phyloP scores from a whole-genome alignment of 2,329 filamentous ascomycete species.

The Ophiobolus disseminans region DNA sequence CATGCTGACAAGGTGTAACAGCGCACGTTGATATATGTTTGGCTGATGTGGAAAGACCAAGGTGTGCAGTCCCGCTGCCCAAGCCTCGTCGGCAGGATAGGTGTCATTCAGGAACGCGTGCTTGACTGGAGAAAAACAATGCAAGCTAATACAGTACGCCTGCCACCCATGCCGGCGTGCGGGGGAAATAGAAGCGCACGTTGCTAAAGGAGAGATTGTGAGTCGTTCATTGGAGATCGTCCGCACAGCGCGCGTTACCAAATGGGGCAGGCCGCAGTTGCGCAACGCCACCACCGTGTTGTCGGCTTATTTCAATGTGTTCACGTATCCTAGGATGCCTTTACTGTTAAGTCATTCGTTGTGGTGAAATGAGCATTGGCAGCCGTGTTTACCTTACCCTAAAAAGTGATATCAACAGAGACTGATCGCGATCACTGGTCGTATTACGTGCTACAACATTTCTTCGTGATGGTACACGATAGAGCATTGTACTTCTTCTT shows the following conservation, averaged over 20 bases:
- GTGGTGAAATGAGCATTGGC: too few relatives aligned
- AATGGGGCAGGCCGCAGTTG: conserved; percentile 14
- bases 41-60: conserved; percentile 9
- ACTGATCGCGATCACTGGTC: neutral
- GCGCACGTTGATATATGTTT: conserved; percentile 27
- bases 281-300: neutral
- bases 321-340: too few relatives aligned
- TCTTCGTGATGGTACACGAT: too few relatives aligned
- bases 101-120: conserved; percentile 15
- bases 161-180: conserved; percentile 11
- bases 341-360: neutral
- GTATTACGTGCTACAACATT: too few relatives aligned
- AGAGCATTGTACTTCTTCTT: neutral
- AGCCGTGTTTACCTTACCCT: too few relatives aligned
- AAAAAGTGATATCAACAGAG: too few relatives aligned
- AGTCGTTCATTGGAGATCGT: conserved; percentile 20
- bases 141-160: neutral
- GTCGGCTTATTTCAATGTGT: too few relatives aligned
- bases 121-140: conserved; percentile 10
- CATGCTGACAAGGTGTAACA: neutral
- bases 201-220: conserved; percentile 15
- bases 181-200: conserved; percentile 17
- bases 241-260: conserved; percentile 10
- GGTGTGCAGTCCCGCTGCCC: conserved; percentile 8
- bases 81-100: conserved; percentile 4